Evolutionary conservation across 2,329 filamentous ascomycete species (phyloP).

Genomic region (Arthrinium phaeospermum): DNA sequence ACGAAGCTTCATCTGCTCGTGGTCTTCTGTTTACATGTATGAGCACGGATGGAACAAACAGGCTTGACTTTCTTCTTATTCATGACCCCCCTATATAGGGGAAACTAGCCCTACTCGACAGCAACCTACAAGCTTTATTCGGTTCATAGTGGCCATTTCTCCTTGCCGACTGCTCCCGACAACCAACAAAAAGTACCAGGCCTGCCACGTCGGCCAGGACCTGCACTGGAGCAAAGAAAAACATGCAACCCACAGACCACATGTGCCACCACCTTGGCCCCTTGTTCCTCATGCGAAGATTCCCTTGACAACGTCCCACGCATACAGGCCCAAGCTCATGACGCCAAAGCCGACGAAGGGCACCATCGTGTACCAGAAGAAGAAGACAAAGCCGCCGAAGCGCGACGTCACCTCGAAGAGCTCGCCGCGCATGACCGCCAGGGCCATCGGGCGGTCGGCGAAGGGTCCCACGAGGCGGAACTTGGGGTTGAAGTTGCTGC

Average conservation of each 20-base stretch:
- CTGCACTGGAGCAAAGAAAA: no score
- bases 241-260: no score
- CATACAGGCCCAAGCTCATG: slow-evolving; percentile 18
- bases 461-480: slow-evolving; percentile 53
- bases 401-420: slow-evolving; percentile 34
- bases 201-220: no score
- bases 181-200: no score
- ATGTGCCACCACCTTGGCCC: no score
- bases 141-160: neutral
- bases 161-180: no score
- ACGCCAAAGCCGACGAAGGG: slow-evolving; percentile 4
- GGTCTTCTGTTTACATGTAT: neutral
- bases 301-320: slow-evolving; percentile 6
- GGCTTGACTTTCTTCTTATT: neutral
- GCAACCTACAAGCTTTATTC: neutral
- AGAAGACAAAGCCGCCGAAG: slow-evolving; percentile 16
- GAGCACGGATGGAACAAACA: neutral
- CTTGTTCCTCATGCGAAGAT: neutral
- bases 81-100: neutral
- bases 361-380: slow-evolving; percentile 16
- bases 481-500: slow-evolving; percentile 56
- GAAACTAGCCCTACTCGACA: neutral
- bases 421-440: slow-evolving; percentile 47
- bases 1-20: neutral
- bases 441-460: slow-evolving; percentile 41